A percentile compares a stretch with the other conserved stretches of the same genome.
Evolutionary conservation across 345 rosid genomes (phyloP).

Genomic region (Corchorus olitorius): DNA sequence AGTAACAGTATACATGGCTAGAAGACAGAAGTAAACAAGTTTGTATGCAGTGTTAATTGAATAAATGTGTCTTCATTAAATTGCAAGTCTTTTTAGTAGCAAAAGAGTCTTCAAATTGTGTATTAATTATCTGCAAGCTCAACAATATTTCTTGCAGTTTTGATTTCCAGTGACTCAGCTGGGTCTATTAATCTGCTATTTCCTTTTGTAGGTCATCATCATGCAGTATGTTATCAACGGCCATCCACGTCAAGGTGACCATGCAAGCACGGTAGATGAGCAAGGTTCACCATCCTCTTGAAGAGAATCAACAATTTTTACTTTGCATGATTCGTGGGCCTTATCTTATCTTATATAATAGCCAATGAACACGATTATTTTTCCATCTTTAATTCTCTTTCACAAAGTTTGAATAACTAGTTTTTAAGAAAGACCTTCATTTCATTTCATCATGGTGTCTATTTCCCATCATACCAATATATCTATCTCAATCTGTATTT

Average conservation of each 20-base stretch:
- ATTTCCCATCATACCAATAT: not conserved
- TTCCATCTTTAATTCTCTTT: not conserved
- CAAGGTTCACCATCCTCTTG: not conserved
- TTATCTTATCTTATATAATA: not conserved
- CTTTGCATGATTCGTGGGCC: too few species aligned
- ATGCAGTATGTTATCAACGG: slow-evolving; percentile 12
- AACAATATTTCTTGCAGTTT: not conserved
- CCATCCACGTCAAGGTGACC: not conserved
- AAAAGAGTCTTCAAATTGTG: not conserved
- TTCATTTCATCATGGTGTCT: too few species aligned
- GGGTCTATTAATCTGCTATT: not conserved
- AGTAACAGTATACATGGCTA: not conserved
- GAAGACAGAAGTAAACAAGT: not conserved
- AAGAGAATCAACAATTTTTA: not conserved
- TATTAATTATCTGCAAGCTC: not conserved
- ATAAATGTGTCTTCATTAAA: not conserved
- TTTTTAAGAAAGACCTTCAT: too few species aligned
- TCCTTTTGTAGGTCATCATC: slow-evolving; percentile 15
- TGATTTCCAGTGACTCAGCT: too few species aligned
- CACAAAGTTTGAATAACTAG: not conserved
- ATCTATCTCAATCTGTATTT: too few species aligned
- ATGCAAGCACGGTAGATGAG: not conserved
- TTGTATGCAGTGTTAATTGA: not conserved
- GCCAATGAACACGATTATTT: not conserved
- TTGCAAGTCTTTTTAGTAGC: not conserved